Base-by-base conservation (phyloP, 768 basidiomycete genomes). In the Amanita subjunquillea region DNA sequence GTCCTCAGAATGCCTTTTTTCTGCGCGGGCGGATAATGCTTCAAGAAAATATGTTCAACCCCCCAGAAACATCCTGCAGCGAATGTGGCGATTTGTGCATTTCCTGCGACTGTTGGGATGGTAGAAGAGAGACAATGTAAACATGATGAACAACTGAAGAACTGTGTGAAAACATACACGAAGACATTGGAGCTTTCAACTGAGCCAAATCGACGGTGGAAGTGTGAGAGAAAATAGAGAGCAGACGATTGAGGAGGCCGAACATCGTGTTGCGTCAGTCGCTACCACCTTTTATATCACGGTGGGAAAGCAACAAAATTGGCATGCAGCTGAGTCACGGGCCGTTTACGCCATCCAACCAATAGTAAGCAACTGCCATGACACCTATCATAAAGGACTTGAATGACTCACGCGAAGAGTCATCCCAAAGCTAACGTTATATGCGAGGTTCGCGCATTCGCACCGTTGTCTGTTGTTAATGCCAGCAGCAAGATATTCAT, bases 51-150 rank as follows among this genome's bases (percentile, higher is more conserved):
- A 60, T 91, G 87, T 58, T 91, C 85, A 17, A 85, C 83, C 15
- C 88, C 89, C 89, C 88, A 90, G 67, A 91, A 91, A 62, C 88
- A 90, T 20, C 88, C 86, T 7, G 75, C 70, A 4, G 79, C 73
- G 48, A 75, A 76, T 6, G 76, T 73, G 3, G 73, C 78, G 56
- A 68, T 67, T 56, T 70, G 62, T 17, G 64, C 61, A 51, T 65
- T 59, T 22, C 41, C 43, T 36, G 60, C 50, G 22, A 55, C 60
- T 63, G 40, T 38, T 45, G 43, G 23, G 17, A 17, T 25, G 23
- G 23, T 25, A 25, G 37, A 8, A 37, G 37, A 8, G 32, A n/a
- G 25, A 15, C 32, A 29, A 25, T 25, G 38, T 15, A 27, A 25
- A n/a, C 3, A 48, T n/a, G 22, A 25, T 12, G 37, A 17, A 43